Evolutionary conservation across 1,139 yeast species (phyloP).

Genomic region (Candida gigantensis): DNA sequence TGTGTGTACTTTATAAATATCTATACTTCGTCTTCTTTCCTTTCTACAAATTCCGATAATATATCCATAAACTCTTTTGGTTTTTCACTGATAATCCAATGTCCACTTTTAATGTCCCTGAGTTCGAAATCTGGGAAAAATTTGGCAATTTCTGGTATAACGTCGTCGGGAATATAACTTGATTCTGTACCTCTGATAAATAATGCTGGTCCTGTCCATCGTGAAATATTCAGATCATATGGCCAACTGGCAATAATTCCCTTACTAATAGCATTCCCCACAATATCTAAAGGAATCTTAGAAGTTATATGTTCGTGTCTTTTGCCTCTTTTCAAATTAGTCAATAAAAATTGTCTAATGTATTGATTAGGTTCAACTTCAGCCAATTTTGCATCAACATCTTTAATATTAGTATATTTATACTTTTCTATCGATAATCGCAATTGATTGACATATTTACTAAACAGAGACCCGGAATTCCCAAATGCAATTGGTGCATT

Average conservation of each 20-base stretch:
- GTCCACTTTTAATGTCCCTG: constrained; percentile 80
- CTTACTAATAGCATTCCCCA: constrained; percentile 61
- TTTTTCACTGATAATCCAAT: constrained; percentile 85
- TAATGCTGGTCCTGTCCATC: constrained; percentile 73
- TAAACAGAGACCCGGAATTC: constrained; percentile 57
- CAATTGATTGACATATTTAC: constrained; percentile 66
- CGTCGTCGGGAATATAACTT: constrained; percentile 82
- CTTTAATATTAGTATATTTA: constrained; percentile 53
- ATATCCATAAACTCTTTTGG: constrained; percentile 66
- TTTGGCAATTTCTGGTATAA: constrained; percentile 68
- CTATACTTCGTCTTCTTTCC: constrained; percentile 47
- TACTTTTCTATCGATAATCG: constrained; percentile 49
- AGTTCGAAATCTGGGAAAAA: constrained; percentile 80
- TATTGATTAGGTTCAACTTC: constrained; percentile 60
- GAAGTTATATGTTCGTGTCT: constrained; percentile 37
- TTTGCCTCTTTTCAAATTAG: constrained; percentile 59
- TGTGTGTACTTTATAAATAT: constrained; percentile 4
- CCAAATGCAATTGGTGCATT: constrained; percentile 80
- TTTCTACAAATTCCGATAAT: constrained; percentile 59
- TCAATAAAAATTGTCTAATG: constrained; percentile 73
- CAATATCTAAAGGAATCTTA: constrained; percentile 70
- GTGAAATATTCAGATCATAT: constrained; percentile 51
- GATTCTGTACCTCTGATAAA: constrained; percentile 82
- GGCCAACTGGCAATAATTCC: constrained; percentile 81
- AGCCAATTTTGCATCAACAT: constrained; percentile 66